Base-by-base conservation (phyloP, 1,284 basidiomycete species). In the Trametes sp. region DNA sequence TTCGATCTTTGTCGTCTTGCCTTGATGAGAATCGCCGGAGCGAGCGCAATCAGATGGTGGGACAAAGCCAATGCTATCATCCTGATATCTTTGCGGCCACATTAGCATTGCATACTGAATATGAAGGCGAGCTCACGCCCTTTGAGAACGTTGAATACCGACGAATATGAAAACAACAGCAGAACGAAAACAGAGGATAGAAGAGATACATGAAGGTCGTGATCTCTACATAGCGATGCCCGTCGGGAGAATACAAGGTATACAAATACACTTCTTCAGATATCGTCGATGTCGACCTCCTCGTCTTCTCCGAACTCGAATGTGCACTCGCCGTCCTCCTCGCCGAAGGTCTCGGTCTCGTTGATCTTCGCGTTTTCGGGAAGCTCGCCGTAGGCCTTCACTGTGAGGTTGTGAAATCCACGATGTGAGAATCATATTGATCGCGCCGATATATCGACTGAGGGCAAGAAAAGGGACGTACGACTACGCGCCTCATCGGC, bases 321-420 rank as follows among this genome's bases (percentile, higher is more conserved):
- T 51, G 89, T 92, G 75, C 92, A 92, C 70, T 94, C 94, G 68
- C 89, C 95, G 67, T 95, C 94, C 70, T 96, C 95, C 72, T 92
- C 91, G 72, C 93, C 94, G 76, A 95, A 95, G 31, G 88, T 90
- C 72, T 96, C 95, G 45, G 94, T 96, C 82, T 99, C 98, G 83
- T 97, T 98, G 84, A 99, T 98, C 84, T 98, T 98, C 74, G 96
- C 96, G 72, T 94, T 96, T 78, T 97, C 95, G 41, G 98, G 98
- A 57, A 99, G 85, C 78, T 99, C 98, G 60, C 98, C 96, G 75
- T 98, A 98, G 28, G 94, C 94, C 87, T 98, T 98, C 76, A 98
- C 89, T 92, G 71, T 45, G 51, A 31, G 35, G n/a, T n/a, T n/a
- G n/a, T 24, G 13, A 41, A 23, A 6, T 19, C 9, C 44, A 28